Base-by-base conservation (phyloP, 2,329 filamentous ascomycete genomes). In the Sarocladiaceae sp. region DNA sequence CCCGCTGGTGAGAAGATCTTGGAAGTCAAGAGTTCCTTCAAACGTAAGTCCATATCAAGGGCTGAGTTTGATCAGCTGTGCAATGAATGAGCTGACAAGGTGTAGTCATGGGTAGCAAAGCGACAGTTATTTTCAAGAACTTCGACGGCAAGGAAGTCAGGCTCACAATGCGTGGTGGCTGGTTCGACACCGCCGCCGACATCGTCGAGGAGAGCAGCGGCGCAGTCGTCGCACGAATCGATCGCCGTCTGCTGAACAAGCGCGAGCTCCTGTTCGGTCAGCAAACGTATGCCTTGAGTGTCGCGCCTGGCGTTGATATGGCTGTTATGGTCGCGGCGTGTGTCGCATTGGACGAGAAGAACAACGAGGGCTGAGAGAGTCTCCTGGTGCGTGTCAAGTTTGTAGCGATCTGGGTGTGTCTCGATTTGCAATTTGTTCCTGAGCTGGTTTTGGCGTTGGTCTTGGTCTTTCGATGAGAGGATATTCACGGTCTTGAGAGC, bases 271-370 rank as follows among this genome's bases (percentile, higher is more conserved):
- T 86, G 22, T 78, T 76, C 36, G 79, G 75, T 10, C 76, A 84
- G 67, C 83, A 88, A 67, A 85, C 83, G 3, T 89, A 89, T 57
- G 77, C 73, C 1, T 73, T 89, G 4, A 74, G 74, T 1, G 75
- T 88, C 5, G 83, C 83, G 1, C 82, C 84, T 0, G 79, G 79
- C 15, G 80, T 87, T 6, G 86, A 90, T 60, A 75, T 86, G 66
- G 78, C 82, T 3, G 61, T 88, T 44, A 78, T 88, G 57, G 80
- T 75, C 0, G 86, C 84, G 11, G 70, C 88, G 60, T 88, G 83
- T 61, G 82, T 89, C 50, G 83, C 79, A 55, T 68, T 88, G 54
- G 86, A 88, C 57, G 84, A 88, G 74, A 78, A 77, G 70, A 79
- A 84, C 31, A 67, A 68, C 22, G 66, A 69, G 28, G 58, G 17